phyloP scores from a whole-genome alignment of 768 basidiomycete genomes.

The Naganishia vishniacii region DNA sequence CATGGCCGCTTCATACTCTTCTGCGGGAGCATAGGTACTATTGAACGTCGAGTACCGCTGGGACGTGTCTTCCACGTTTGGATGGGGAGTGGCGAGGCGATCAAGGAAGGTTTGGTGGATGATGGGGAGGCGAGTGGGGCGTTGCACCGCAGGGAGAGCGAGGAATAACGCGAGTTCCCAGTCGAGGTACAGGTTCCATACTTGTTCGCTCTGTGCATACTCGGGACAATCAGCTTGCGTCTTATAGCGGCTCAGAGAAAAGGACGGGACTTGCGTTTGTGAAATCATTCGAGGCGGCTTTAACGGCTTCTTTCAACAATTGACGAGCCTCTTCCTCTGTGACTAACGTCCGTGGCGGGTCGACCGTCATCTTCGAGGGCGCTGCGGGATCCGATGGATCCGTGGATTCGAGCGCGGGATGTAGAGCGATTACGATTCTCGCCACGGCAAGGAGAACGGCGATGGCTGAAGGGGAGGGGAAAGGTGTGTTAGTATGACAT shows the following conservation, averaged over 20 bases:
- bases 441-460: conserved; percentile 11
- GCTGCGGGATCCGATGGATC: too few species aligned
- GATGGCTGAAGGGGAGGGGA: neutral
- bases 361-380: too few species aligned
- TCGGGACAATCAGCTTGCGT: too few species aligned
- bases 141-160: neutral
- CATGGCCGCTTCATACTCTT: conserved; percentile 69
- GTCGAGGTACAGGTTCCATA: conserved; percentile 21
- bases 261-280: conserved; percentile 3
- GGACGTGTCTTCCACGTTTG: conserved; percentile 61
- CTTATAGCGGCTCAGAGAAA: too few species aligned
- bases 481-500: too few species aligned
- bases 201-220: conserved; percentile 8
- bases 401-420: neutral
- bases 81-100: conserved; percentile 3
- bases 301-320: neutral
- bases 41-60: conserved; percentile 85
- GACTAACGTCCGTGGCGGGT: neutral
- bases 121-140: neutral
- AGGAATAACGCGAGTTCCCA: conserved; percentile 23
- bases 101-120: conserved; percentile 6
- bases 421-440: conserved; percentile 1
- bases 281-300: conserved; percentile 10
- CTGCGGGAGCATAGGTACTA: conserved; percentile 65
- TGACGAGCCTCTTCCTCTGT: conserved; percentile 14